Evolutionary conservation across 768 basidiomycete genomes (phyloP).

Genomic region (Russula sp.): DNA sequence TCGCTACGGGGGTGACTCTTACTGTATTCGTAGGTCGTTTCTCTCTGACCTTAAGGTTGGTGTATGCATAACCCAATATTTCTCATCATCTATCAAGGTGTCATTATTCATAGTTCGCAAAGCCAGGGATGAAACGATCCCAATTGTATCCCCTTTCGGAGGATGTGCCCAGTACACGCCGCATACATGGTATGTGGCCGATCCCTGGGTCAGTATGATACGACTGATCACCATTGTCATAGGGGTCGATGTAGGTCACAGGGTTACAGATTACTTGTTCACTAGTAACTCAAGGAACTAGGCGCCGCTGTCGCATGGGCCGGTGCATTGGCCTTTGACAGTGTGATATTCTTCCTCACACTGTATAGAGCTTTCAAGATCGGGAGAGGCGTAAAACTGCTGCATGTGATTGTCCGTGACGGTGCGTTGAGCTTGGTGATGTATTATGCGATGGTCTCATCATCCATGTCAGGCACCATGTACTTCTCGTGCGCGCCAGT

Average conservation of each 20-base stretch:
- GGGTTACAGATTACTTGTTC: not conserved
- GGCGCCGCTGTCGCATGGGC: conserved; percentile 17
- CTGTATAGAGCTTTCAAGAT: conserved; percentile 17
- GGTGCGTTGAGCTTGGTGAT: not conserved
- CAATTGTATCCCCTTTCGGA: conserved; percentile 1
- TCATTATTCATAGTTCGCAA: not conserved
- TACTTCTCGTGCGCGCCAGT: conserved; percentile 19
- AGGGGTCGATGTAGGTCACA: conserved; percentile 15
- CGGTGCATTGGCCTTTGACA: conserved; percentile 14
- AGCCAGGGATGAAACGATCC: not conserved
- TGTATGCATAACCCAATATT: not conserved
- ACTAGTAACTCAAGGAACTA: conserved; percentile 1
- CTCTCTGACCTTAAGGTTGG: not conserved
- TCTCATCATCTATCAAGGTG: not conserved
- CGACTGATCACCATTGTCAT: not conserved
- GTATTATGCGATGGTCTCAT: not conserved
- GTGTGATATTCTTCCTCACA: conserved; percentile 18
- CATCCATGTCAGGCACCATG: conserved; percentile 11
- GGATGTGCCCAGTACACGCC: conserved; percentile 15
- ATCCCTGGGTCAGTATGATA: not conserved
- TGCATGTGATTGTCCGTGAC: conserved; percentile 22
- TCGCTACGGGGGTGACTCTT: not conserved
- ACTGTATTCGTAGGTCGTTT: not conserved
- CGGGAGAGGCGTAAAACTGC: conserved; percentile 11
- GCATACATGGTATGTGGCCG: conserved; percentile 2